phyloP scores from a whole-genome alignment of 306 rosid genomes.

The Mimosa bimucronata region DNA sequence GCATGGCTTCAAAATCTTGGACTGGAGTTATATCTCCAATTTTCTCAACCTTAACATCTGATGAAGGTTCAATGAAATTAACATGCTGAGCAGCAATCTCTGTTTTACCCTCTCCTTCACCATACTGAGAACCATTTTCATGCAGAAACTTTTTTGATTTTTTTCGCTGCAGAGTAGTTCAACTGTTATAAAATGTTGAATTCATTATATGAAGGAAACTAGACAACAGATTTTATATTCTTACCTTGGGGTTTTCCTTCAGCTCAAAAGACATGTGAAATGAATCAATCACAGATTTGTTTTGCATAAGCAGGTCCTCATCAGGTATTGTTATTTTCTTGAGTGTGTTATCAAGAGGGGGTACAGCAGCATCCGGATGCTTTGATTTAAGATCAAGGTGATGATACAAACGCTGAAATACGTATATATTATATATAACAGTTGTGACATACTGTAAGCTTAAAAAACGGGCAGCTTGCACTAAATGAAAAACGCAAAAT shows the following conservation, averaged over 20 bases:
- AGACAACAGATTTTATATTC: conserved; percentile 12
- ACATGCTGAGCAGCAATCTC: conserved; percentile 47
- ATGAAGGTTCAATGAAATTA: conserved; percentile 32
- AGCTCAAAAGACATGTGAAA: conserved; percentile 55
- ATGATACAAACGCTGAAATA: conserved; percentile 77
- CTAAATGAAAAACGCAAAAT: background rate
- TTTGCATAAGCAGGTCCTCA: conserved; percentile 57
- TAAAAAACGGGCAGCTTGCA: background rate
- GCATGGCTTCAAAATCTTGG: conserved; percentile 87
- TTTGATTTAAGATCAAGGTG: conserved; percentile 77
- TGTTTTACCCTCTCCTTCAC: conserved; percentile 48
- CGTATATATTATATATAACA: too few relatives aligned
- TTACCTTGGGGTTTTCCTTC: conserved; percentile 69
- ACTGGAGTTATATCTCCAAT: conserved; percentile 69
- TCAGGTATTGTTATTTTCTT: conserved; percentile 77
- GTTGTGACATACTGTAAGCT: background rate
- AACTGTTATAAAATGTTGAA: conserved; percentile 19
- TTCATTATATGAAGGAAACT: background rate
- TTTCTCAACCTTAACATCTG: conserved; percentile 57
- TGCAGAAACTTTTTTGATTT: conserved; percentile 52
- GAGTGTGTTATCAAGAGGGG: conserved; percentile 79
- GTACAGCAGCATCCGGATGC: conserved; percentile 72
- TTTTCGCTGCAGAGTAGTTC: conserved; percentile 55
- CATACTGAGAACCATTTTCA: conserved; percentile 45
- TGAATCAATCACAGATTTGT: conserved; percentile 52